Evolutionary conservation across 2,329 filamentous ascomycete genomes (phyloP).

Genomic region (Tolypocladium ovalisporum): DNA sequence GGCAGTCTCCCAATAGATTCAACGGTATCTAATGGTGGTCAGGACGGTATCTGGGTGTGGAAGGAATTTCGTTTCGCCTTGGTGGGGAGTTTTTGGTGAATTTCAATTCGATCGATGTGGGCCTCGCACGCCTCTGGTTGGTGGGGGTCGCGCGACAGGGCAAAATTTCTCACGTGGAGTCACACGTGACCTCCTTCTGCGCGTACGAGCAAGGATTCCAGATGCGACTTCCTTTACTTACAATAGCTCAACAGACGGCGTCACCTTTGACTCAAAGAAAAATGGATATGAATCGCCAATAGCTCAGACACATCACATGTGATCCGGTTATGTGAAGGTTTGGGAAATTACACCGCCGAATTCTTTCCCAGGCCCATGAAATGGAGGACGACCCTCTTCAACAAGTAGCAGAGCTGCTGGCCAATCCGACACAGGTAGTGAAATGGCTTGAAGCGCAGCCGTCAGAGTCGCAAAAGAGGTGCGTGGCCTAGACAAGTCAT

Average conservation of each 20-base stretch:
- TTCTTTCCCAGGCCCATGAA: slow-evolving; percentile 3
- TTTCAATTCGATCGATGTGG: slow-evolving; percentile 11
- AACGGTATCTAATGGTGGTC: slow-evolving; percentile 59
- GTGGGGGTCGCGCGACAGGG: slow-evolving; percentile 18
- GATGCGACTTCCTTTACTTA: slow-evolving; percentile 2
- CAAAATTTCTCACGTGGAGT: slow-evolving; percentile 22
- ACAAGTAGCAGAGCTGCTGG: slow-evolving; percentile 20
- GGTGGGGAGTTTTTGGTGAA: slow-evolving; percentile 10
- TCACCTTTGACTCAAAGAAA: neutral
- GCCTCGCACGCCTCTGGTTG: slow-evolving; percentile 8
- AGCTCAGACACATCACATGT: neutral
- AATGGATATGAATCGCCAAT: neutral
- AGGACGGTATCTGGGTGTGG: slow-evolving; percentile 19
- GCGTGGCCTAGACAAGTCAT: slow-evolving; percentile 8
- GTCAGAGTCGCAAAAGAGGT: slow-evolving; percentile 23
- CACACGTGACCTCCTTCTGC: slow-evolving; percentile 16
- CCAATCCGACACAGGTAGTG: slow-evolving; percentile 23
- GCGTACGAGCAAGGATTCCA: neutral
- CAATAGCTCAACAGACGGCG: neutral
- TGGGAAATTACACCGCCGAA: neutral
- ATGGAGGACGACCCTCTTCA: slow-evolving; percentile 11
- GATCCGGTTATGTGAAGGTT: neutral
- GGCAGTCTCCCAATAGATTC: slow-evolving; percentile 79
- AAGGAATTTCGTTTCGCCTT: slow-evolving; percentile 5
- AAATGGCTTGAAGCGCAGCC: slow-evolving; percentile 33